Evolutionary conservation across 345 rosid species (phyloP).

Genomic region (Corchorus capsularis): DNA sequence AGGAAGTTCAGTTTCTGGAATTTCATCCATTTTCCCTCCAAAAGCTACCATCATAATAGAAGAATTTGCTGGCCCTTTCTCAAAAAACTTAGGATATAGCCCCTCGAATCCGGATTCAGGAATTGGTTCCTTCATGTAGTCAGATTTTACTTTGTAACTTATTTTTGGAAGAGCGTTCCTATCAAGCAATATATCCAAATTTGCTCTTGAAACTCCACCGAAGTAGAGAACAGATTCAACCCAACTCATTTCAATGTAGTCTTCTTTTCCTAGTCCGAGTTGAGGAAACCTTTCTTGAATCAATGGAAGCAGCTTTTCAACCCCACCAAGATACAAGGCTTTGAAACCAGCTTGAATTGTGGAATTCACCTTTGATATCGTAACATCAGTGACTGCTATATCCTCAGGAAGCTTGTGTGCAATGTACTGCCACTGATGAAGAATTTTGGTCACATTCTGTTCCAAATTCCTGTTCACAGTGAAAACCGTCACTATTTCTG

Average conservation of each 20-base stretch:
- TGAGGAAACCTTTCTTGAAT: background rate
- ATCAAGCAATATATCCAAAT: background rate
- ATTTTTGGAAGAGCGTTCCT: background rate
- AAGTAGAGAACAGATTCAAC: background rate
- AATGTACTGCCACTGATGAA: background rate
- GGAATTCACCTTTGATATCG: background rate
- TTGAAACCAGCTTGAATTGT: background rate
- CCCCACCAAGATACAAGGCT: background rate
- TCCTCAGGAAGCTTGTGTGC: background rate
- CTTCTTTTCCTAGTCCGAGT: background rate
- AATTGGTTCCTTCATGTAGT: background rate
- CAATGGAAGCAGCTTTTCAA: background rate
- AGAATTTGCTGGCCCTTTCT: background rate
- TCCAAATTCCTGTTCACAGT: background rate
- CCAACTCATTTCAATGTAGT: slow-evolving; percentile 6
- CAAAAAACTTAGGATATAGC: background rate
- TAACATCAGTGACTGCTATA: background rate
- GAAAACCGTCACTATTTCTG: background rate
- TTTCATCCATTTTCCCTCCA: slow-evolving; percentile 9
- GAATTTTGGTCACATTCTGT: background rate
- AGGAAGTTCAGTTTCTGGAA: background rate
- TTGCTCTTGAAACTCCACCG: background rate
- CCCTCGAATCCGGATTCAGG: background rate
- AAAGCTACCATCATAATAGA: background rate
- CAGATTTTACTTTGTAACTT: slow-evolving; percentile 4